Base-by-base conservation (phyloP, 768 basidiomycete genomes). In the Rhodotorula toruloides region DNA sequence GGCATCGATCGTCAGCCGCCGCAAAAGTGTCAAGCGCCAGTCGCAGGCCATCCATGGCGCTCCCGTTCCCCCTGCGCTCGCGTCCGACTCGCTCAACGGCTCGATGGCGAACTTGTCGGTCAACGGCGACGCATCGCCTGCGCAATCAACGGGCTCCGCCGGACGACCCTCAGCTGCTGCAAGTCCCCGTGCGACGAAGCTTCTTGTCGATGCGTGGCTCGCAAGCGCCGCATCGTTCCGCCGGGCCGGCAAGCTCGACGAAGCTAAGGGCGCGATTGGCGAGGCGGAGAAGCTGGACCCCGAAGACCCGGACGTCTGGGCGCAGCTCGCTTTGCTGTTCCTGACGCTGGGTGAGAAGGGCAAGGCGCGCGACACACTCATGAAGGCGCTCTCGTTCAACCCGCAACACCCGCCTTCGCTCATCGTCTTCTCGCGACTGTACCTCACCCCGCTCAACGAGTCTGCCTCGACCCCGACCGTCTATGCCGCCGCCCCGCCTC, bases 221-320 rank as follows among this genome's bases (percentile, higher is more conserved):
- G 90, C 91, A 83, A 89, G 87, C 12, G 90, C 94, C 1, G 91
- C 96, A 22, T 96, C 90, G 0, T 98, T 97, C 80, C 82, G 96
- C 52, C 80, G 96, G 65, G 79, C 88, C 60, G 90, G 90, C 17
- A 91, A 91, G 79, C 83, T 90, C 59, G 93, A 96, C 64, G 90
- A 97, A 73, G 86, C 89, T 1, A 85, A 85, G 56, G 93, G 86
- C 17, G 87, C 94, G 4, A 91, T 98, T 50, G 90, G 91, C 75
- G 94, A 99, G 77, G 96, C 94, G 0, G 94, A 99, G 76, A 85
- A 87, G 7, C 48, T 27, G 29, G 42, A 29, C 25, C 11, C 22
- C 25, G 29, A 46, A 9, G 22, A 46, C 39, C 32, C 19, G 2
- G 60, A n/a, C 25, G 29, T 48, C 7, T 25, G 16, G 13, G 29